Base-by-base conservation (phyloP, 768 basidiomycete species). In the Boletus edulis region DNA sequence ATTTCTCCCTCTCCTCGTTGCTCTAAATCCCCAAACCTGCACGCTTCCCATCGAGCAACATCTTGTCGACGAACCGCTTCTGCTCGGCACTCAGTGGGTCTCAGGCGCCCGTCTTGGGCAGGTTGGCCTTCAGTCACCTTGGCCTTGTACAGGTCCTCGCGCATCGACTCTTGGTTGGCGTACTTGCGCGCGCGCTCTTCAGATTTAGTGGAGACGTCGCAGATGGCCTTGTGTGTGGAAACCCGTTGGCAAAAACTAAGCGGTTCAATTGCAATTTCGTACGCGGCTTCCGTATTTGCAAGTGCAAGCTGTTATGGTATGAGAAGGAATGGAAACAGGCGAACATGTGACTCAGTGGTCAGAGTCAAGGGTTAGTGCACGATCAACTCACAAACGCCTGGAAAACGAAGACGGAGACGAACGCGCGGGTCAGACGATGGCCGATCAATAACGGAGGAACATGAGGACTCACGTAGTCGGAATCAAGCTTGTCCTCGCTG, bases 161-260 rank as follows among this genome's bases (percentile, higher is more conserved):
- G 83, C 88, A 93, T 91, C 12, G 85, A 86, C 1, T 81, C 76
- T 64, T 94, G 89, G 51, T 93, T 88, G 27, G 75, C 75, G 60
- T 82, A 92, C 60, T 90, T 83, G 52, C 86, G 82, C n/a, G 84
- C 73, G 34, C 82, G 73, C 17, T 81, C 78, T 66, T 93, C 89
- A 3, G 87, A 86, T 39, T 81, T 80, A 52, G 83, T 90, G 5
- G 89, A 86, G 1, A 90, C 89, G 66, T 94, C 91, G 1, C 91
- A 82, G n/a, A 94, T 78, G 40, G 79, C 83, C 67, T 91, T 85
- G 52, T 78, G 75, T 2, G 83, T 75, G 27, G 89, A 87, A 27
- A 94, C 90, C 60, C 91, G 88, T 67, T 91, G 87, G 65, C 92
- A 89, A 72, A 95, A 94, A 0, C 77, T 71, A n/a, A 90, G 76